phyloP scores from a whole-genome alignment of 306 rosid species.

The Lotus japonicus region DNA sequence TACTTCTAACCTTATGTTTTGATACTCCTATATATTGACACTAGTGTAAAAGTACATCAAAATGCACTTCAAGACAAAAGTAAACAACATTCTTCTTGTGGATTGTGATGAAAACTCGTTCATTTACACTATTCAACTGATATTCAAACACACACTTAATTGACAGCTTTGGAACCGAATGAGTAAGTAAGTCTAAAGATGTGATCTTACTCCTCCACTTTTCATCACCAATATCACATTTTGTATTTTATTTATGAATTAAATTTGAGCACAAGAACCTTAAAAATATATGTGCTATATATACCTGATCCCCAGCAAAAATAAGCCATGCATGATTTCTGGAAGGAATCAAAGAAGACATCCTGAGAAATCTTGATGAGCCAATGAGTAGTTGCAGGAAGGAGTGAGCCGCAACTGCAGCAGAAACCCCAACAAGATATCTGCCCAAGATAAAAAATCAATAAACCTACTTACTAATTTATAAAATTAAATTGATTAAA shows the following conservation, averaged over 20 bases:
- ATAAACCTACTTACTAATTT: neutral
- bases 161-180: neutral
- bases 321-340: slow-evolving; percentile 77
- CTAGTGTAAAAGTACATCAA: too few species aligned
- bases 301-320: slow-evolving; percentile 90
- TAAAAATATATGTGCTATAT: neutral
- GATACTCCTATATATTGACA: too few species aligned
- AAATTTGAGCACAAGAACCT: neutral
- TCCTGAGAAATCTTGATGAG: slow-evolving; percentile 47
- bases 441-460: slow-evolving; percentile 37
- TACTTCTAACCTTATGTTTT: too few species aligned
- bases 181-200: neutral
- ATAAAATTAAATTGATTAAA: neutral
- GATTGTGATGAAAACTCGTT: too few species aligned
- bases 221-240: neutral
- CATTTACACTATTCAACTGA: too few species aligned
- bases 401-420: slow-evolving; percentile 69
- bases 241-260: neutral
- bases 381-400: slow-evolving; percentile 66
- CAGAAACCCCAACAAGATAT: slow-evolving; percentile 70
- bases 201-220: neutral
- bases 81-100: too few species aligned
- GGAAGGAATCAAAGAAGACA: slow-evolving; percentile 55
- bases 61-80: too few species aligned
- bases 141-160: neutral